A percentile compares a stretch with the other conserved stretches of the same genome.
Evolutionary conservation across 805 yeast species (phyloP).

Genomic region (Saccharomycopsis schoenii): DNA sequence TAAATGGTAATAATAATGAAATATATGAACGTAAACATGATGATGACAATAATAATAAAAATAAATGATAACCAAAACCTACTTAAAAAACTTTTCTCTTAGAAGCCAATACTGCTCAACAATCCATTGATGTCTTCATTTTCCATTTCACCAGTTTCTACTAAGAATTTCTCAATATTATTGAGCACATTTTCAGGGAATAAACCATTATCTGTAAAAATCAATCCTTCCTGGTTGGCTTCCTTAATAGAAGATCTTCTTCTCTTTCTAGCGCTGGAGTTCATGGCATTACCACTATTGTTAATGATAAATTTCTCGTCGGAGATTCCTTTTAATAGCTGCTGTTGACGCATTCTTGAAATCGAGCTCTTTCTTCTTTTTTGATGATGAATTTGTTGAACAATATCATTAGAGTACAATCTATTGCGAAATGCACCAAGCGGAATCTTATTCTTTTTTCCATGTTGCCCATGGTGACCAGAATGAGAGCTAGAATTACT

Average conservation of each 20-base stretch:
- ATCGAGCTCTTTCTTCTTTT: neutral
- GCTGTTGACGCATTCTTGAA: slow-evolving; percentile 1
- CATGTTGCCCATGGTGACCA: neutral
- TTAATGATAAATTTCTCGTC: slow-evolving; percentile 7
- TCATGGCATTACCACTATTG: neutral
- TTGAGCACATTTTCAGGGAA: slow-evolving; percentile 67
- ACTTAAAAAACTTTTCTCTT: neutral
- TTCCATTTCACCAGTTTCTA: slow-evolving; percentile 33
- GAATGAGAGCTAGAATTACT: neutral
- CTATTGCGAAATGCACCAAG: slow-evolving; percentile 86
- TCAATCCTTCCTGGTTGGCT: slow-evolving; percentile 65
- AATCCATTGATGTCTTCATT: slow-evolving; percentile 11
- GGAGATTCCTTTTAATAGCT: neutral
- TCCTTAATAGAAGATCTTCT: slow-evolving; percentile 50
- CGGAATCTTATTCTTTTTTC: slow-evolving; percentile 52
- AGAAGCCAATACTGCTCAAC: slow-evolving; percentile 11
- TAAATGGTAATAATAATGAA: neutral
- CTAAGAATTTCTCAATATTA: slow-evolving; percentile 61
- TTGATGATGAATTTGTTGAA: slow-evolving; percentile 19
- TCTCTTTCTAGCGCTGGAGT: slow-evolving; percentile 31
- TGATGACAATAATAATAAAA: neutral
- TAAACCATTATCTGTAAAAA: slow-evolving; percentile 67
- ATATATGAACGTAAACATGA: neutral
- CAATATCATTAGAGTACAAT: slow-evolving; percentile 31
- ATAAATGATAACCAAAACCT: neutral